Conservation (phyloP, 495 filamentous ascomycete genomes). For the Penicillium pancosmium region DNA sequence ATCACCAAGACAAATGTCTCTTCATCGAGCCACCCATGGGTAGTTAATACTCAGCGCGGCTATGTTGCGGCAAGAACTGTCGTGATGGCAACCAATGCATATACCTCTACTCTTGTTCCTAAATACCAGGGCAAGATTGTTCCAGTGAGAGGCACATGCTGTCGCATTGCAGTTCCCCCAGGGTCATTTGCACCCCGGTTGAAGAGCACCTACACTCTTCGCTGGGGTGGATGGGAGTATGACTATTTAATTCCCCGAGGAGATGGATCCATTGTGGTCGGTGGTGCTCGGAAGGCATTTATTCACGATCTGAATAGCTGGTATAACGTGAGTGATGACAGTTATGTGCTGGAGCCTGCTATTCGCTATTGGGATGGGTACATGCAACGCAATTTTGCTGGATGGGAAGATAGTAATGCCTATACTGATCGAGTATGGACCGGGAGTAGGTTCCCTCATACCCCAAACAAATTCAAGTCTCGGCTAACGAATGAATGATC, state of each 20-base stretch:
- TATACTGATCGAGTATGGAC: constrained; percentile 54
- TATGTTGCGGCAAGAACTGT: constrained; percentile 58
- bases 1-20: constrained; percentile 31
- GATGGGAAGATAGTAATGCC: constrained; percentile 51
- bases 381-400: constrained; percentile 50
- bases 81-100: constrained; percentile 79
- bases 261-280: constrained; percentile 57
- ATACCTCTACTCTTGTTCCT: constrained; percentile 73
- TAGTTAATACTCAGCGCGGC: constrained; percentile 66
- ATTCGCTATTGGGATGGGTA: constrained; percentile 49
- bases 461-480: not conserved
- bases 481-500: constrained; percentile 6
- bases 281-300: constrained; percentile 48
- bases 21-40: constrained; percentile 17
- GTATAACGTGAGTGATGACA: constrained; percentile 55
- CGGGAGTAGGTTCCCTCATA: constrained; percentile 44
- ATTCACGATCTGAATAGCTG: constrained; percentile 38
- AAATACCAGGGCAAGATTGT: constrained; percentile 71
- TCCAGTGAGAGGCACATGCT: constrained; percentile 63
- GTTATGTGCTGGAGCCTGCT: constrained; percentile 42
- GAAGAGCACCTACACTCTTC: constrained; percentile 31
- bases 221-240: constrained; percentile 31
- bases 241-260: constrained; percentile 55
- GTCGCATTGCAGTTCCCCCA: constrained; percentile 36
- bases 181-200: constrained; percentile 16